Base-by-base conservation (phyloP, 176 grass and related monocot species). In the Urochloa ruziziensis region DNA sequence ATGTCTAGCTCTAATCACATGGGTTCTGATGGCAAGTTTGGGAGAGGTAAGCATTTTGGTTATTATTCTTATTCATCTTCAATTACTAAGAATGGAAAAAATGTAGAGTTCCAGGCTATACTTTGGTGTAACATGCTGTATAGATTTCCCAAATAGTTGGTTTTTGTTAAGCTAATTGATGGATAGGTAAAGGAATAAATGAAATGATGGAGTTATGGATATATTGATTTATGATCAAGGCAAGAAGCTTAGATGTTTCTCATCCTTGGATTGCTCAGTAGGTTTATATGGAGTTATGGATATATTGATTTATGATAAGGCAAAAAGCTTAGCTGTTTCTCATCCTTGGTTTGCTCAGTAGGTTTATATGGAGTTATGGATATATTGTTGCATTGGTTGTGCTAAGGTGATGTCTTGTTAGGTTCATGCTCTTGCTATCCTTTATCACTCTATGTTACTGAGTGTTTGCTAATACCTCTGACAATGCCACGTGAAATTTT, bases 21-120 rank as follows among this genome's bases (percentile, higher is more conserved):
- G 82, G 77, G 42, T 85, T 85, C 82, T 30, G 82, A 89, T 35
- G 77, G 87, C 64, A 89, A 76, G 57, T 89, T 89, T 85, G 87
- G 87, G 35, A 89, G 79, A 81, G 87, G 87, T 85, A 61, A 85
- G 34, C 5, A 17, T 75, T 62, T 34, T 85, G 1, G 25, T 37
- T 68, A 4, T 18, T 25, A 29, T 37, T 61, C 81, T 28, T 6
- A 33, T 53, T 53, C 0, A 68, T 62, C 87, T 89, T 89, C 21
- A 62, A 42, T 81, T 33, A 70, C 13, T 13, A 62, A 33, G 24
- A 21, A 70, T 61, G 64, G 52, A 10, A 51, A 70, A 48, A 63
- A 1, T 24, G 10, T 65, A 78, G 49, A 42, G 30, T 65, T 77
- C 63, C 47, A 68, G 35, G 16, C 59, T 34, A 23, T 67, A 6